Base-by-base conservation (phyloP, 106 monocot species). In the Allium sativum region DNA sequence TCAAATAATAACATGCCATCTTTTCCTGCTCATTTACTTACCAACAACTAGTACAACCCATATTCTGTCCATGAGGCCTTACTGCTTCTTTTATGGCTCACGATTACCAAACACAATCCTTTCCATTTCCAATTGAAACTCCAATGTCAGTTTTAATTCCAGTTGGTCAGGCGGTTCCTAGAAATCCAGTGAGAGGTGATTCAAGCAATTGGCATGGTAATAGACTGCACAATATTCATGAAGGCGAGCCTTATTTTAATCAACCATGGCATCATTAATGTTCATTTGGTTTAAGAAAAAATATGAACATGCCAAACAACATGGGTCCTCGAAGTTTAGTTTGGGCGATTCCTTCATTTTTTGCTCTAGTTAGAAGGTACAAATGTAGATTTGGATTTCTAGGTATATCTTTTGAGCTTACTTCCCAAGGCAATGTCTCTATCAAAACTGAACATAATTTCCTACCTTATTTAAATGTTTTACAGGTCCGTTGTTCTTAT, bases 401-500 rank as follows among this genome's bases (percentile, higher is more conserved):
- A 56, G 88, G 98, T 92, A 85, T 40, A 56, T 5, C 31, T 48
- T 47, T 59, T 18, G 56, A 59, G 20, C 40, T 19, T 66, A 21
- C 47, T n/a, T n/a, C n/a, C n/a, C n/a, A 31, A 18, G 21, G 21
- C 31, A 31, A 31, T 31, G 31, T 31, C 31, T 31, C 31, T 31
- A 31, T 31, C 31, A 31, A 3, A 31, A 31, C 31, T 1, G 1
- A 31, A 31, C 31, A 31, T 31, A 31, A 31, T 31, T 31, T 31
- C 5, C 31, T 5, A 2, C 2, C 31, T 1, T 31, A 3, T 31
- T n/a, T 31, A 31, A 31, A 31, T 31, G 31, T 31, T 13, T 59
- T 81, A 66, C 70, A 95, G 94, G 86, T 61, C 74, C 74, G 45
- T 77, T 64, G 79, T 77, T 53, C 86, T 68, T 14, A 66, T 81